Conservation (phyloP, 257 asterid genomes). For the Dorcoceras hygrometricum region DNA sequence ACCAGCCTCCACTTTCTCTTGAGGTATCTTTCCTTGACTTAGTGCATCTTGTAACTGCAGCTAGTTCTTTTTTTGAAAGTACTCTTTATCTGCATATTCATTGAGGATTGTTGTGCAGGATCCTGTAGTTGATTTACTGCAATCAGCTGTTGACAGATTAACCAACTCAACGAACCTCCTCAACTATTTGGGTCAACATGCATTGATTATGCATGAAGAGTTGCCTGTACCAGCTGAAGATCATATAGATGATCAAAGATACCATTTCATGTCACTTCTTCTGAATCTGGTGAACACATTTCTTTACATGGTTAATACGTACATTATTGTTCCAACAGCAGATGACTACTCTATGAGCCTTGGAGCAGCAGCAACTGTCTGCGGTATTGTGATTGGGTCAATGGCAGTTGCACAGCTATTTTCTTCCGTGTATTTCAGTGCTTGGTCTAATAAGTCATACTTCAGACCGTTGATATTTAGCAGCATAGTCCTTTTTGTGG, state of each 20-base stretch:
- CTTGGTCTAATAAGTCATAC: constrained; percentile 97
- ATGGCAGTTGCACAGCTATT: constrained; percentile 98
- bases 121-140: constrained; percentile 76
- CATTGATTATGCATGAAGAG: constrained; percentile 95
- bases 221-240: constrained; percentile 67
- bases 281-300: constrained; percentile 93
- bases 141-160: constrained; percentile 83
- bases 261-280: constrained; percentile 88
- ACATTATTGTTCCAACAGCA: constrained; percentile 96
- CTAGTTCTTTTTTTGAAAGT: constrained; percentile 9
- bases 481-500: constrained; percentile 72
- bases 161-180: constrained; percentile 86
- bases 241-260: constrained; percentile 63
- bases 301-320: constrained; percentile 96
- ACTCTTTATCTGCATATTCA: constrained; percentile 22
- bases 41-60: background rate
- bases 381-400: constrained; percentile 93
- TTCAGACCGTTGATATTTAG: constrained; percentile 86
- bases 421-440: constrained; percentile 97
- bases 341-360: constrained; percentile 97
- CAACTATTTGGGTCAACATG: constrained; percentile 89
- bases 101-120: constrained; percentile 52
- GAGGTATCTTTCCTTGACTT: constrained; percentile 43
- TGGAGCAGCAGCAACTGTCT: constrained; percentile 98
- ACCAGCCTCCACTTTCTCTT: constrained; percentile 76